Conservation (phyloP, 2,329 filamentous ascomycete species). For the Colletotrichum australisinense region DNA sequence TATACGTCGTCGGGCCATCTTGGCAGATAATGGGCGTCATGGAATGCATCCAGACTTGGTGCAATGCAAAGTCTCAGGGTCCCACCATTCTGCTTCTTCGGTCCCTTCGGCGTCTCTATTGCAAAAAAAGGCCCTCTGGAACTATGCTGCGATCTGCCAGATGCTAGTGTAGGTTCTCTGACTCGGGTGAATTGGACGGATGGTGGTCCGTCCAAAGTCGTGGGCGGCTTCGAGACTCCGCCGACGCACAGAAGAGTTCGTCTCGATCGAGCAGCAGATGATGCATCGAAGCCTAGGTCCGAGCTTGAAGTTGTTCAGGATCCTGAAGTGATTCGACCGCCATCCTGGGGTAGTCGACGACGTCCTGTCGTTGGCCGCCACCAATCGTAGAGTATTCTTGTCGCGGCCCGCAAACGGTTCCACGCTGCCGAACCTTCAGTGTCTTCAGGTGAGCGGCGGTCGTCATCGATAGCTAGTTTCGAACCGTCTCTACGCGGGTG, state of each 20-base stretch:
- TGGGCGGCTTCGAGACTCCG: not conserved
- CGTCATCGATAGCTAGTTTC: slow-evolving; percentile 28
- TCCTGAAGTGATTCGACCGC: not conserved
- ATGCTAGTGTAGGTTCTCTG: not conserved
- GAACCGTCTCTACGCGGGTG: not conserved
- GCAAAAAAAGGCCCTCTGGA: not conserved
- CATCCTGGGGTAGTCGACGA: not conserved
- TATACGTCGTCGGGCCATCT: not conserved
- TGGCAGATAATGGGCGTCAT: not conserved
- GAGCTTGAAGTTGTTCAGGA: slow-evolving; percentile 9
- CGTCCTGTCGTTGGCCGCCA: not conserved
- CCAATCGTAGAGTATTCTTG: not conserved
- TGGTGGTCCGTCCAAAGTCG: not conserved
- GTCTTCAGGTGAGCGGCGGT: not conserved
- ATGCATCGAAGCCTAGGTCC: slow-evolving; percentile 4
- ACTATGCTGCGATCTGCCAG: not conserved
- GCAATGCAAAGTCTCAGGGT: not conserved
- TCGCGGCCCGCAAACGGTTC: slow-evolving; percentile 21
- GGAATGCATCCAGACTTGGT: not conserved
- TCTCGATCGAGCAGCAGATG: slow-evolving; percentile 14
- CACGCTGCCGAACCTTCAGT: slow-evolving; percentile 15
- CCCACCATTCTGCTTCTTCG: not conserved
- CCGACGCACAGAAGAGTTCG: slow-evolving; percentile 10
- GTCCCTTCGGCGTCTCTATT: not conserved
- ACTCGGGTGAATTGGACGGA: too few species aligned